Evolutionary conservation across 352 stramenopile genomes (phyloP), one percentile per base, ranked within the genome.

Genomic region (Plasmopara viticola): DNA sequence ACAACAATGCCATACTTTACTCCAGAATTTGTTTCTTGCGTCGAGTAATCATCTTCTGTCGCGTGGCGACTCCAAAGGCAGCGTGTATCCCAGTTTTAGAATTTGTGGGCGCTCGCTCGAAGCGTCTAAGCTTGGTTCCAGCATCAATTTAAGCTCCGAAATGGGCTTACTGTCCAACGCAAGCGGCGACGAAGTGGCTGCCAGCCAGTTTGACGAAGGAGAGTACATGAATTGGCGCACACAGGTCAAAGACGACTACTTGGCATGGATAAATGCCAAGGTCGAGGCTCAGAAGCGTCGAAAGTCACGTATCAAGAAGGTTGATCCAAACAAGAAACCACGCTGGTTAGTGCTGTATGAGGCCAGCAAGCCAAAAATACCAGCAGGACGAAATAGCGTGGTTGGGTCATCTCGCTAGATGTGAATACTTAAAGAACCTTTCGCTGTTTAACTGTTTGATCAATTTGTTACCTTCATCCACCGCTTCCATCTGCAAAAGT

Each of bases 341-440:
- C 76, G 76, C 13, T 90, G 75, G 74, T 51, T 83, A 54, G 48
- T 90, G 49, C 52, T 90, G 28, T 89, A 82, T 57, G 75, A 89
- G 45, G 73, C 75, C 30, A 78, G 78, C 66, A 66, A 82, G 57
- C 17, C 48, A 60, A 44, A 70, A 70, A 34, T 66, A 70, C 31
- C 52, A 49, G 1, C 69, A 65, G 14, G 62, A 78, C 45, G 63
- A 20, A 17, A 69, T 63, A 49, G 39, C 47, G 39, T 62, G 65
- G 52, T 25, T 54, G 31, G 31, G 31, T 35, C 31, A 35, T 35
- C 31, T 35, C 31, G 31, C 10, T 35, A 12, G 31, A 35, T 35
- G 2, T 12, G 31, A 12, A 35, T 35, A 35, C 5, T 6, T 35
- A 35, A 56, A 9, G 33, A 29, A 28, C n/a, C 44, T 6, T 25